Conservation (phyloP, 331 rosid species). For the Malus hybrid region DNA sequence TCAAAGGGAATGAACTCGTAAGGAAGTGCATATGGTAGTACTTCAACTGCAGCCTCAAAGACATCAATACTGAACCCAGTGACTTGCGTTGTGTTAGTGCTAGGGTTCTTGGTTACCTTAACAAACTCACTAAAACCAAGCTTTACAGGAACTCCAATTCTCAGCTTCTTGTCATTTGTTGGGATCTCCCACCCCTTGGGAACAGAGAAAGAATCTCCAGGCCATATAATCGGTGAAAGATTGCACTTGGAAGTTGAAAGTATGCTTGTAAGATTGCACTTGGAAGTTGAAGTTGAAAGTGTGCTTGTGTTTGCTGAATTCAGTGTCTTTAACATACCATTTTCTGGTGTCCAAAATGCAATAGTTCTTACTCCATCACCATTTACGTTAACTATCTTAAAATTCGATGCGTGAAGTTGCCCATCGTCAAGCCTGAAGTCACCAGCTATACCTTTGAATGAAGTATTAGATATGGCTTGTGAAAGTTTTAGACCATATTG, state of each 20-base stretch:
- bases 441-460: conserved; percentile 21
- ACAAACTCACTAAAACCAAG: background rate
- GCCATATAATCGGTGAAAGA: background rate
- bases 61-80: conserved; percentile 31
- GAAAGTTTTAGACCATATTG: conserved; percentile 4
- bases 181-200: conserved; percentile 21
- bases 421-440: conserved; percentile 2
- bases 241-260: background rate
- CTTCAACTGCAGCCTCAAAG: conserved; percentile 31
- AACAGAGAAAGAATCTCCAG: background rate
- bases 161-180: background rate
- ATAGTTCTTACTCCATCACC: background rate
- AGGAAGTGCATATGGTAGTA: conserved; percentile 29
- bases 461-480: background rate
- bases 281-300: background rate
- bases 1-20: conserved; percentile 30
- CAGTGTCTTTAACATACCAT: background rate
- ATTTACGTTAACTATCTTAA: conserved; percentile 18
- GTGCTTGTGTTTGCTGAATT: background rate
- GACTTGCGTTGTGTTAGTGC: background rate
- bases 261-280: background rate
- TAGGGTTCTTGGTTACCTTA: background rate
- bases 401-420: conserved; percentile 3
- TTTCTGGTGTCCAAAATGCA: background rate
- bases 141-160: conserved; percentile 12